Percentiles rank a stretch among this genome's conserved stretches.
Evolutionary conservation across 305 asterid species (phyloP).

Genomic region (Andrographis paniculata): DNA sequence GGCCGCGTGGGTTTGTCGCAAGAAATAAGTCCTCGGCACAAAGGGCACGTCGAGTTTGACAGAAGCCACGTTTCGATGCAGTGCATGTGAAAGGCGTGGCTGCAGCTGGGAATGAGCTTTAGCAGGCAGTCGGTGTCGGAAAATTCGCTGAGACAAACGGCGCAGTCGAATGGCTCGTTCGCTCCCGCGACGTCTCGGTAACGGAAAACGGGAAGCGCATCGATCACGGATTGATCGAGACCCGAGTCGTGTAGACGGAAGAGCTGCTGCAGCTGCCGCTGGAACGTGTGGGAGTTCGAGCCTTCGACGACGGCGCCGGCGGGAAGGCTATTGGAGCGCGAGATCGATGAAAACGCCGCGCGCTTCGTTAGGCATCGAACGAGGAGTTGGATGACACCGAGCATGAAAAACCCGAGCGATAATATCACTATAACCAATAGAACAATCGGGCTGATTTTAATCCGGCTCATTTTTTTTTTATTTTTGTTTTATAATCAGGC

Average conservation of each 20-base stretch:
- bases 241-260: slow-evolving; percentile 48
- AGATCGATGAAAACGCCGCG: too few relatives aligned
- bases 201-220: slow-evolving; percentile 37
- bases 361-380: too few relatives aligned
- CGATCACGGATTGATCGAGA: slow-evolving; percentile 37
- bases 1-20: slow-evolving; percentile 6
- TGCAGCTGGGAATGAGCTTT: slow-evolving; percentile 40
- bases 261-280: slow-evolving; percentile 50
- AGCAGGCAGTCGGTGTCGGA: slow-evolving; percentile 37
- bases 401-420: too few relatives aligned
- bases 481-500: too few relatives aligned
- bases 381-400: too few relatives aligned
- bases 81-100: slow-evolving; percentile 48
- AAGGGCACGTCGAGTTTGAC: slow-evolving; percentile 53
- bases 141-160: slow-evolving; percentile 44
- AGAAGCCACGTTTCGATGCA: slow-evolving; percentile 53
- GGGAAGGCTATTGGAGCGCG: too few relatives aligned
- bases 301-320: too few relatives aligned
- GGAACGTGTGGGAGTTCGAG: slow-evolving; percentile 15
- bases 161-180: slow-evolving; percentile 49
- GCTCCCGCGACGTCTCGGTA: slow-evolving; percentile 35
- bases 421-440: too few relatives aligned
- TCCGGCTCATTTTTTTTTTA: too few relatives aligned
- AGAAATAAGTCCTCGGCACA: slow-evolving; percentile 41
- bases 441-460: too few relatives aligned